Evolutionary conservation across 2,329 filamentous ascomycete species (phyloP).

Genomic region (Aspergillus nomiae): DNA sequence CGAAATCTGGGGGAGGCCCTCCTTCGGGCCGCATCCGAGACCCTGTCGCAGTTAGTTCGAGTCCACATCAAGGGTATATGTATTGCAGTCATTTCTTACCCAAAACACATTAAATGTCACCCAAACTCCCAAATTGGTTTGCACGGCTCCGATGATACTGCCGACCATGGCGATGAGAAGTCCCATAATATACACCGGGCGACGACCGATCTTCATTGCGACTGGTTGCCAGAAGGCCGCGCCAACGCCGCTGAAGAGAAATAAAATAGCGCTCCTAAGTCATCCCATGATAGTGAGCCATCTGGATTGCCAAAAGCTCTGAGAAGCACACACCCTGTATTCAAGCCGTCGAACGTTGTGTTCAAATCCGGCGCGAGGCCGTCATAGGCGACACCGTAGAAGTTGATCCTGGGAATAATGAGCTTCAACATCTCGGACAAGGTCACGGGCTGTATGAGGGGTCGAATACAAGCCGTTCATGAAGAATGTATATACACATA

Average conservation of each 20-base stretch:
- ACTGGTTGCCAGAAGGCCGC: slow-evolving; percentile 1
- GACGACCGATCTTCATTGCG: slow-evolving; percentile 1
- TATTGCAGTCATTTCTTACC: not conserved
- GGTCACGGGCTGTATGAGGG: not conserved
- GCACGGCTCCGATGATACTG: not conserved
- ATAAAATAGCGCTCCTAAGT: not conserved
- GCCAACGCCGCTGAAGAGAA: not conserved
- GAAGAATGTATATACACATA: not conserved
- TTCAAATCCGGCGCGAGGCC: not conserved
- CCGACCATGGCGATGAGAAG: not conserved
- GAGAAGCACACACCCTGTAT: not conserved
- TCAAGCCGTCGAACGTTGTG: not conserved
- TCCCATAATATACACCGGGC: slow-evolving; percentile 2
- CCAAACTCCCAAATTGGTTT: not conserved
- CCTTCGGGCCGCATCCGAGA: slow-evolving; percentile 1
- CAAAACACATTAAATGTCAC: not conserved
- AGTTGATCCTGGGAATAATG: not conserved
- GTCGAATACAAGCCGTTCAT: not conserved
- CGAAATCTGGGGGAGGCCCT: slow-evolving; percentile 1
- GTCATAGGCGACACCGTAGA: not conserved
- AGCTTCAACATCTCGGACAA: not conserved
- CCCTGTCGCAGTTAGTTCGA: not conserved
- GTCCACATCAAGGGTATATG: not conserved
- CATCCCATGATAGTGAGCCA: not conserved
- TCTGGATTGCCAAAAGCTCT: not conserved